Evolutionary conservation across 345 rosid genomes (phyloP).

Genomic region (Stellera chamaejasme): DNA sequence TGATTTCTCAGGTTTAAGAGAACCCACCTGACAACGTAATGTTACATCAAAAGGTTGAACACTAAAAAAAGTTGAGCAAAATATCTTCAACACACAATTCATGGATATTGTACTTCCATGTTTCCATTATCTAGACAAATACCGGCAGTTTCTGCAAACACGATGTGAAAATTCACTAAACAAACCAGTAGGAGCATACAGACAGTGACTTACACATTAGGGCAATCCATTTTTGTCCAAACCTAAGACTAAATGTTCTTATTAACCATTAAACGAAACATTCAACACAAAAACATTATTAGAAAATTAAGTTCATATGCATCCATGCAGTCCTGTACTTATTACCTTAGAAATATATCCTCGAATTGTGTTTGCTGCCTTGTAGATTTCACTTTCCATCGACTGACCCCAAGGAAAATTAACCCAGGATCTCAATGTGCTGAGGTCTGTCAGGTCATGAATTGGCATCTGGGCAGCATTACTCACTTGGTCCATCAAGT

Average conservation of each 20-base stretch:
- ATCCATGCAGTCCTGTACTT: conserved; percentile 5
- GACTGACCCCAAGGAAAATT: conserved; percentile 97
- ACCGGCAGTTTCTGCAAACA: background rate
- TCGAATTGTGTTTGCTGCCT: conserved; percentile 72
- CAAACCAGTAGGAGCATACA: background rate
- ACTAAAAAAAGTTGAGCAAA: conserved; percentile 5
- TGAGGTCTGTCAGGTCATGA: conserved; percentile 82
- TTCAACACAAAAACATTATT: too few relatives aligned
- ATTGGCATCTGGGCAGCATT: conserved; percentile 85
- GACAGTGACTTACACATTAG: background rate
- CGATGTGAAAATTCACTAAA: background rate
- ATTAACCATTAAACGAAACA: conserved; percentile 4
- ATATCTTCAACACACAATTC: background rate
- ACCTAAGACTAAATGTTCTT: background rate
- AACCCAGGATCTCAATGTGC: conserved; percentile 96
- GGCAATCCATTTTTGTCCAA: background rate
- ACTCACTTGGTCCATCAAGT: conserved; percentile 91
- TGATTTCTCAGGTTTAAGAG: conserved; percentile 66
- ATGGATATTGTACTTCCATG: background rate
- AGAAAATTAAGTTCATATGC: background rate
- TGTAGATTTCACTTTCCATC: conserved; percentile 89
- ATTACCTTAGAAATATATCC: conserved; percentile 65
- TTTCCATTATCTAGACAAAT: background rate
- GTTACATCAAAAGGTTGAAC: conserved; percentile 8
- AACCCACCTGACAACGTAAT: conserved; percentile 50